Base-by-base conservation (phyloP, 2,329 filamentous ascomycete genomes). In the Fusarium duplospermum region DNA sequence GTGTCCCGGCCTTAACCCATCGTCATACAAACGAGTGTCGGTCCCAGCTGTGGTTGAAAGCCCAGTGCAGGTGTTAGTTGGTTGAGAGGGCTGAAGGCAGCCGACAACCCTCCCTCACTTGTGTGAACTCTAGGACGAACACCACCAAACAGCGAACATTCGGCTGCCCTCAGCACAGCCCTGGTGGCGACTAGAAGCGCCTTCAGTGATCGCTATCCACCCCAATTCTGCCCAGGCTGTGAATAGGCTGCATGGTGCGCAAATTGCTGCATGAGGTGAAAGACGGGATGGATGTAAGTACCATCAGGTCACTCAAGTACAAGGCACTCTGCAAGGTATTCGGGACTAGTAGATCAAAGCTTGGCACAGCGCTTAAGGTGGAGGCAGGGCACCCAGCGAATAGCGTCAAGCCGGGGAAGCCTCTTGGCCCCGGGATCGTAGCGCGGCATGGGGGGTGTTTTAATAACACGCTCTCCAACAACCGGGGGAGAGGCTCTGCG, bases 261-360 rank as follows among this genome's bases (percentile, higher is more conserved):
- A 62, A 61, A 62, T 47, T 35, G 20, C 20, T 47, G 42, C 42
- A 62, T 50, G 40, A 47, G 59, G 29, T 62, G 40, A 50, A 50
- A 35, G 59, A 50, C 59, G 33, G 29, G 20, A 50, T 33, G 22
- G 36, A 60, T 31, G 27, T 5, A 60, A 40, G 59, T 62, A 62
- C 42, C 59, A 5, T 50, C 42, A 62, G 6, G 59, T 62, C 59
- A 62, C 59, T 24, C 16, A 27, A 35, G 40, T 62, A 62, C 59
- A 50, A 62, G 59, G 59, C 59, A 50, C 59, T 50, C 59, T 50
- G 42, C 29, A 60, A 60, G 57, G 57, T 60, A 29, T 59, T 31
- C 20, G n/a, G 31, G 59, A 50, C 27, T 50, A 47, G 27, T 31
- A 18, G 40, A 35, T 50, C 40, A 24, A 35, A 50, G 40, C 40